phyloP scores from a whole-genome alignment of 2,329 filamentous ascomycete species.

The Fusarium sp. region DNA sequence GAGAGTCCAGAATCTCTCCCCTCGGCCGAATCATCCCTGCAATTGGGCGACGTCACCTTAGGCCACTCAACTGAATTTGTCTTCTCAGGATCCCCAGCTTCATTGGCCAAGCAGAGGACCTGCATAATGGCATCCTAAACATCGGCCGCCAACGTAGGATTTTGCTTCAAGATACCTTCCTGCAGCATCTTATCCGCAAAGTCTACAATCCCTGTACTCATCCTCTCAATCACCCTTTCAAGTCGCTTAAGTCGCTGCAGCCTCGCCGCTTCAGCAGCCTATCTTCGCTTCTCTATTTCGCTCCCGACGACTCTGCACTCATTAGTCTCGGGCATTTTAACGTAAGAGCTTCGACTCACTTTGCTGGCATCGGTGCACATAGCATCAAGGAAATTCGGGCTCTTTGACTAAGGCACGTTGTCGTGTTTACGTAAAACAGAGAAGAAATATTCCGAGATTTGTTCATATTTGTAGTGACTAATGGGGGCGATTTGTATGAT shows the following conservation, averaged over 20 bases:
- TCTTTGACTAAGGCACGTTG: neutral
- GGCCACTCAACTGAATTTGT: neutral
- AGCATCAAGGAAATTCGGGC: neutral
- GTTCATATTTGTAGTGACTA: neutral
- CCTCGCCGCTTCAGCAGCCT: slow-evolving; percentile 4
- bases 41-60: neutral
- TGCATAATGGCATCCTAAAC: neutral
- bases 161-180: neutral
- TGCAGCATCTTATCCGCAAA: slow-evolving; percentile 12
- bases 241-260: neutral
- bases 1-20: neutral
- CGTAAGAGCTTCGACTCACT: neutral
- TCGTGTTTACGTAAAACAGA: neutral
- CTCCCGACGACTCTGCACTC: slow-evolving; percentile 1
- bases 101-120: slow-evolving; percentile 4
- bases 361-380: neutral
- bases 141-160: neutral
- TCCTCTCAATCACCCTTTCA: slow-evolving; percentile 7
- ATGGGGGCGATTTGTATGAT: neutral
- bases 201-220: slow-evolving; percentile 6
- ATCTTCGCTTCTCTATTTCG: slow-evolving; percentile 17
- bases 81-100: neutral
- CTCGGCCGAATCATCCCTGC: neutral
- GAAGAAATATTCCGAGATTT: neutral
- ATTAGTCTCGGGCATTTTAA: neutral